A percentile compares a stretch with the other conserved stretches of the same genome.
Conservation (phyloP, 1,139 yeast species). For the Geotrichum klebahnii region DNA sequence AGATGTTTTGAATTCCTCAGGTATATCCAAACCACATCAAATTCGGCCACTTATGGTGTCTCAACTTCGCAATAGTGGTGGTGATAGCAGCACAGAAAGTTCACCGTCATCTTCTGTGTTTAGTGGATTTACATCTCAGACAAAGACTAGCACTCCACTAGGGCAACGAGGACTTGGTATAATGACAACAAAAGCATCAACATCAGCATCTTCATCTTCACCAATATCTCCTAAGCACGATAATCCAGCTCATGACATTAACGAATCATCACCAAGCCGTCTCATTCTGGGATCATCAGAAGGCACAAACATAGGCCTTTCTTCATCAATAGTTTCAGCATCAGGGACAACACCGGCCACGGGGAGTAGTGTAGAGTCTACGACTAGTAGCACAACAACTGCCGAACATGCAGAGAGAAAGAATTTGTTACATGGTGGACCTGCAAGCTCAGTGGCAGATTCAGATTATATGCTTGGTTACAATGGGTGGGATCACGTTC, state of each 20-base stretch:
- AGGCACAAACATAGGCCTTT: no score
- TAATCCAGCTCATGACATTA: background rate
- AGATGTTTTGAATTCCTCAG: no score
- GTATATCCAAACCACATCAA: background rate
- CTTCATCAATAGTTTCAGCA: no score
- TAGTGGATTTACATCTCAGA: background rate
- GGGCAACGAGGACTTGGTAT: no score
- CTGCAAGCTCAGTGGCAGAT: background rate
- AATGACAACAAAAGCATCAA: background rate
- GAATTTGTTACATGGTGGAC: no score
- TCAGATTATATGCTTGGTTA: slow-evolving; percentile 17
- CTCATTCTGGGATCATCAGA: no score
- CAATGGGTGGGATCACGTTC: slow-evolving; percentile 15
- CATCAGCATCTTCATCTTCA: background rate
- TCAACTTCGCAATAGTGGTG: background rate
- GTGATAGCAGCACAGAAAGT: background rate
- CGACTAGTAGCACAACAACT: no score
- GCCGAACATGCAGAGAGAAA: no score
- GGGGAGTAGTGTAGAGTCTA: background rate
- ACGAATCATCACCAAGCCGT: no score
- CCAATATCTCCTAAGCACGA: background rate
- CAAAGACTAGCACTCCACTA: no score
- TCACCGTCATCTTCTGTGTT: background rate
- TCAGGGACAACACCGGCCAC: no score
- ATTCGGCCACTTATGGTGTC: background rate